Percentiles rank a stretch among this genome's conserved stretches.
Conservation (phyloP, 192 early-diverging fungal genomes). For the Linnemannia exigua region DNA sequence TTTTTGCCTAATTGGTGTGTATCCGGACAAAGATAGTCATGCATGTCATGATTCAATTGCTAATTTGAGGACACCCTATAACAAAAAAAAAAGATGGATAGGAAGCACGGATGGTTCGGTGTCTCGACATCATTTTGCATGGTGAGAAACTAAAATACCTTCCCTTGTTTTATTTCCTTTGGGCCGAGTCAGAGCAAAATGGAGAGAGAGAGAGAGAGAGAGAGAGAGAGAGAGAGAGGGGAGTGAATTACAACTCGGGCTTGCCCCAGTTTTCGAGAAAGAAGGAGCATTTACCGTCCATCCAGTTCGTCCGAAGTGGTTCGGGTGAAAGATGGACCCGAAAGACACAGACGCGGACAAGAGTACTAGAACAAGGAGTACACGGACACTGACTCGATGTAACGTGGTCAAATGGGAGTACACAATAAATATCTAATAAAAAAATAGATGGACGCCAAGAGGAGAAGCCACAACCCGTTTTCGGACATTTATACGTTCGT, state of each 20-base stretch:
- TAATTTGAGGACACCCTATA: no score
- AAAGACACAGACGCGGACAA: no score
- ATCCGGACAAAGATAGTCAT: background rate
- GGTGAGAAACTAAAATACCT: background rate
- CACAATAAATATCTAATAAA: no score
- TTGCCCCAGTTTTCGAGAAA: conserved; percentile 1
- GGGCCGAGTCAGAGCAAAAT: no score
- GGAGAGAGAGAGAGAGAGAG: background rate
- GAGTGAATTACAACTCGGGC: no score
- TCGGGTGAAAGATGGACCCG: conserved; percentile 6
- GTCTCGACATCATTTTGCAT: background rate
- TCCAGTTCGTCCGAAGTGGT: background rate
- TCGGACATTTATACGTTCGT: no score
- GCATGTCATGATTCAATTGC: background rate
- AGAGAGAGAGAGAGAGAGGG: no score
- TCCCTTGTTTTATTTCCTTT: background rate
- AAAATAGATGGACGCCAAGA: no score
- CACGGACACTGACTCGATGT: background rate
- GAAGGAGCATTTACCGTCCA: background rate
- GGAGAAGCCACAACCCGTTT: no score
- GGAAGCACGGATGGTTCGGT: background rate
- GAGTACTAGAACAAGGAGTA: background rate
- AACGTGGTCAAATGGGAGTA: background rate
- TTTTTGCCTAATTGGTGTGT: background rate
- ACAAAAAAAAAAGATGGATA: no score